A percentile compares a stretch with the other conserved stretches of the same genome.
These are phyloP conservation scores for Neonectria magnoliae DNA, from an alignment of 2,329 filamentous ascomycete species.

Conservation along the genomic window DNA sequence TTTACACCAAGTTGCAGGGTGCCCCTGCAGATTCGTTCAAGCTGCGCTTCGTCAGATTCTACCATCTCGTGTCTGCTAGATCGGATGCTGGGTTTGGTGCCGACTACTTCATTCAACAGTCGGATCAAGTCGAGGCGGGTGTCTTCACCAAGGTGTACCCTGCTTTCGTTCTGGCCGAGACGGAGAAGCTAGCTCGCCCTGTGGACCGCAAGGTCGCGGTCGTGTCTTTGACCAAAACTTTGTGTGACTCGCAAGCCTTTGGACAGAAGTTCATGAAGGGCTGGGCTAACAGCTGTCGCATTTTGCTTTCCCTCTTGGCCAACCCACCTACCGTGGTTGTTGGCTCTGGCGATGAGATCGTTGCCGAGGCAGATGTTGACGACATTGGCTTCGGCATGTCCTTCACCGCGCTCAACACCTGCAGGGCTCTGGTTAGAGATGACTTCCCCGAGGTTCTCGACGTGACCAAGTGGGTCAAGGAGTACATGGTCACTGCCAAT, in stretches of 20 bases:
- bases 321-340: conserved; percentile 79
- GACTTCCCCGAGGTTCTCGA: conserved; percentile 87
- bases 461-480: conserved; percentile 84
- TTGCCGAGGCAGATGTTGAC: conserved; percentile 90
- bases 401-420: conserved; percentile 93
- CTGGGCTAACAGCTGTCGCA: conserved; percentile 90
- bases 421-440: conserved; percentile 77
- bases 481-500: conserved; percentile 82
- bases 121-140: conserved; percentile 82
- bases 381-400: conserved; percentile 95
- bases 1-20: conserved; percentile 81
- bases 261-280: conserved; percentile 85
- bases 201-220: conserved; percentile 94
- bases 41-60: conserved; percentile 90
- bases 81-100: conserved; percentile 84
- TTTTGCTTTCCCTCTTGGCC: conserved; percentile 87
- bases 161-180: conserved; percentile 85
- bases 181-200: conserved; percentile 86
- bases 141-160: conserved; percentile 89
- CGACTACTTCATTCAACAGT: conserved; percentile 88
- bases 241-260: conserved; percentile 87
- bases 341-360: conserved; percentile 76
- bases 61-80: conserved; percentile 86
- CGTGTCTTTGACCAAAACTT: conserved; percentile 90
- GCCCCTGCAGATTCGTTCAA: conserved; percentile 80